A percentile compares a stretch with the other conserved stretches of the same genome.
Evolutionary conservation across 176 grass and related monocot genomes (phyloP).

Genomic region (Coix lacrymajobi): DNA sequence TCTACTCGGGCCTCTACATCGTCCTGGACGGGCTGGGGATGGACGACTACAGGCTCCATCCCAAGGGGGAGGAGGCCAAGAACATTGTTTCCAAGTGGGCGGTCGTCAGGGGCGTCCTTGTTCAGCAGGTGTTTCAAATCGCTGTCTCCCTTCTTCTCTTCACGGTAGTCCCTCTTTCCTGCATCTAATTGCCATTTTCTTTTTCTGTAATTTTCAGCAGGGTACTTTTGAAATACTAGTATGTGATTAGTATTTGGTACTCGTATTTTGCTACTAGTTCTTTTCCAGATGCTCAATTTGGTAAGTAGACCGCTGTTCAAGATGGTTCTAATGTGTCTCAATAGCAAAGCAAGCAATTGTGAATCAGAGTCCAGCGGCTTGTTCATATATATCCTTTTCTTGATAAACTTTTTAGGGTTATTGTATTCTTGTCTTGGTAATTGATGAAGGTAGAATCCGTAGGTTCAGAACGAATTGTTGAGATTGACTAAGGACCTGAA

Average conservation of each 20-base stretch:
- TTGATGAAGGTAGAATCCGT: background rate
- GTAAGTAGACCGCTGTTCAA: background rate
- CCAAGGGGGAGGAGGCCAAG: slow-evolving; percentile 64
- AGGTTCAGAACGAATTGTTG: background rate
- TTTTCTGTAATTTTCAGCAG: background rate
- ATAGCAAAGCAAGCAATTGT: background rate
- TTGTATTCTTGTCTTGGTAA: background rate
- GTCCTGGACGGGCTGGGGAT: slow-evolving; percentile 53
- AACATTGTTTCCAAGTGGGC: slow-evolving; percentile 68
- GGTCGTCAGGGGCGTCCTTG: slow-evolving; percentile 79
- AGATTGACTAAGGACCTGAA: background rate
- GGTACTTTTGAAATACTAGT: background rate
- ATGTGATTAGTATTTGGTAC: background rate
- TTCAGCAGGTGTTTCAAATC: slow-evolving; percentile 80
- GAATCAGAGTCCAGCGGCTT: background rate
- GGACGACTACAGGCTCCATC: slow-evolving; percentile 81
- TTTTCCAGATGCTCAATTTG: background rate
- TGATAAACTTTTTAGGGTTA: background rate
- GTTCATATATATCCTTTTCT: background rate
- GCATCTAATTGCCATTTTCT: background rate
- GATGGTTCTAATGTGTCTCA: background rate
- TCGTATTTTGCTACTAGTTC: background rate
- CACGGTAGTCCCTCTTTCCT: slow-evolving; percentile 39
- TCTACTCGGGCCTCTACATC: slow-evolving; percentile 76
- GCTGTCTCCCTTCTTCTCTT: slow-evolving; percentile 74